These are phyloP conservation scores for Mortierella sp. DNA, from an alignment of 371 early-diverging fungal genomes.

Conservation along the genomic window DNA sequence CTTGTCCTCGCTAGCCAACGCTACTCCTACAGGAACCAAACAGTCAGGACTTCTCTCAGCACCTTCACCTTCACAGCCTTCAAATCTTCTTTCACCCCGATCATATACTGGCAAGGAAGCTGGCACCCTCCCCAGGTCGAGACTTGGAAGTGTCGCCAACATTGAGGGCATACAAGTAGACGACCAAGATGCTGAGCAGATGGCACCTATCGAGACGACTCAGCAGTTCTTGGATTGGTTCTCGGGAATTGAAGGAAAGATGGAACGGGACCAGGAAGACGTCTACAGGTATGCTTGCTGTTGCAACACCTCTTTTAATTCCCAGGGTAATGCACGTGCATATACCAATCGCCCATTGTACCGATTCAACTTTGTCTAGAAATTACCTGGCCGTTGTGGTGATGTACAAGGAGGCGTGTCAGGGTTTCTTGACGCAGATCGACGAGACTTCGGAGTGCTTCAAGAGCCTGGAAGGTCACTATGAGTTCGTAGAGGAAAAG, in stretches of 20 bases:
- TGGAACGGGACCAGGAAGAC: constrained; percentile 90
- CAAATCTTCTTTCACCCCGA: constrained; percentile 63
- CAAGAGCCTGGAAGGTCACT: constrained; percentile 72
- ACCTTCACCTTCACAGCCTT: constrained; percentile 61
- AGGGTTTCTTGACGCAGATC: constrained; percentile 72
- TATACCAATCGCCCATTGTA: background rate
- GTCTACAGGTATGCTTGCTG: constrained; percentile 70
- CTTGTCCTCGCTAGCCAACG: background rate
- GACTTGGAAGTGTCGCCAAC: constrained; percentile 52
- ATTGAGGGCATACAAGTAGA: constrained; percentile 51
- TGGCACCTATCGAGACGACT: constrained; percentile 81
- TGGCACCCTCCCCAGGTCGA: constrained; percentile 30
- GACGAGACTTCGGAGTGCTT: constrained; percentile 67
- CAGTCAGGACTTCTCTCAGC: constrained; percentile 50
- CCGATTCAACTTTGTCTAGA: constrained; percentile 21
- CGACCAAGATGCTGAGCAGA: constrained; percentile 55
- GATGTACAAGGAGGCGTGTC: constrained; percentile 65
- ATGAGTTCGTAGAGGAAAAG: constrained; percentile 80
- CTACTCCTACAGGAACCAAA: constrained; percentile 54
- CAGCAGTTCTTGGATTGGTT: constrained; percentile 95
- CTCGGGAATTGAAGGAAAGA: constrained; percentile 80
- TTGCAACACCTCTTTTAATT: no score
- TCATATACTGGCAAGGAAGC: constrained; percentile 57
- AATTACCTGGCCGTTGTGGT: constrained; percentile 69
- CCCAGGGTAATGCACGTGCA: no score